Evolutionary conservation across 306 rosid genomes (phyloP).

Genomic region (Datisca glomerata): DNA sequence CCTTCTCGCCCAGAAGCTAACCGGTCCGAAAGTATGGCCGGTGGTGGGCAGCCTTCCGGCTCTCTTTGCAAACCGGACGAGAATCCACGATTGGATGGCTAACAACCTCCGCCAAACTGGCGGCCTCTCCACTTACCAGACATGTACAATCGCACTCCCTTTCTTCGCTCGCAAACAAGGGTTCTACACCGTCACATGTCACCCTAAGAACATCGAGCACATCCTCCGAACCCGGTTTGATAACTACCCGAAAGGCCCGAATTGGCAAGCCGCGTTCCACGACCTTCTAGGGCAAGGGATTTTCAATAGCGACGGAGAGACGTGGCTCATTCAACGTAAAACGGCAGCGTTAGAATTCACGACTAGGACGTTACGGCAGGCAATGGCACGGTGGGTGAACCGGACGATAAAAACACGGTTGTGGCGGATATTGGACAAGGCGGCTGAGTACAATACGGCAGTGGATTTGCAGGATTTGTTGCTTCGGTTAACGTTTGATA

Average conservation of each 20-base stretch:
- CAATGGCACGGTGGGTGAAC: constrained; percentile 96
- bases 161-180: constrained; percentile 58
- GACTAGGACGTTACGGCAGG: constrained; percentile 67
- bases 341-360: constrained; percentile 98
- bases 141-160: constrained; percentile 59
- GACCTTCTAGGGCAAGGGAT: constrained; percentile 87
- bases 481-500: constrained; percentile 75
- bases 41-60: constrained; percentile 66
- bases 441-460: constrained; percentile 24
- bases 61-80: constrained; percentile 37
- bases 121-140: constrained; percentile 61
- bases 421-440: constrained; percentile 74
- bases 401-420: constrained; percentile 62
- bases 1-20: constrained; percentile 34
- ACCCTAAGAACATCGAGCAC: constrained; percentile 80
- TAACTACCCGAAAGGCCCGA: constrained; percentile 85
- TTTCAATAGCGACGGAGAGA: constrained; percentile 86
- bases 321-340: constrained; percentile 85
- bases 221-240: constrained; percentile 64
- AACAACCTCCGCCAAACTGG: constrained; percentile 44
- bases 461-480: constrained; percentile 84
- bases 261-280: constrained; percentile 78
- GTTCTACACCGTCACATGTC: constrained; percentile 57
- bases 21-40: constrained; percentile 71
- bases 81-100: constrained; percentile 77